Evolutionary conservation across 2,329 filamentous ascomycete species (phyloP), one percentile per base, ranked within the genome.

Genomic region (Cryoendolithus antarcticus): DNA sequence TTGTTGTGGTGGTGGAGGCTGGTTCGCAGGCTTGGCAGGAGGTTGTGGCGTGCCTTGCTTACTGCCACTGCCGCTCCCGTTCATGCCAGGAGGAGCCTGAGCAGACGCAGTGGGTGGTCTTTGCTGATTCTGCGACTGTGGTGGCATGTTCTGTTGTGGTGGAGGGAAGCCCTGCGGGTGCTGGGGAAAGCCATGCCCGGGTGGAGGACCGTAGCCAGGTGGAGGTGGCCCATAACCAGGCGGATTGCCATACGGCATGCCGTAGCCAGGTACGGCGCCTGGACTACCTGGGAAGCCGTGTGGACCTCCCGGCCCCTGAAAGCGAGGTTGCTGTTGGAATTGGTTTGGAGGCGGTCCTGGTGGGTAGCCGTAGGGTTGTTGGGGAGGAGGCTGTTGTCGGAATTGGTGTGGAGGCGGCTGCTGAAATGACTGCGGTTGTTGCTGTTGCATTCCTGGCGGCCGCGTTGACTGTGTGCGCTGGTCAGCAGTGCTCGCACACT

Each of bases 211-310:
- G 30, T 44, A 44, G 30, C 42, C 46, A 30, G 48, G 47, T 29
- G 53, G 55, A 34, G 53, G 51, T 12, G 49, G 46, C 35, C 48
- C 53, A 37, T 57, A 58, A 32, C 59, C 56, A 27, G 50, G 48
- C 32, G 77, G 82, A 10, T 77, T 80, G 46, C 82, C 82, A 58
- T 86, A 93, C 33, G 42, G 47, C 48, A 52, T 48, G 1, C 49
- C 49, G 37, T 53, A 54, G 8, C 51, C 49, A 29, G 50, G 80
- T 40, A 66, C 65, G 32, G 64, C 62, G 32, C 60, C 59, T 32
- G 60, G 61, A 30, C 48, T 51, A 9, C 58, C 59, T 38, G 59
- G 65, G 45, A 69, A 70, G 31, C 62, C 64, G 51, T 64, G 66
- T 29, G 56, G 56, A 35, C 58, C 59, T n/a, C 56, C 56, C 9